phyloP scores from a whole-genome alignment of 176 grass and related monocot genomes.

The Oryza glaberrima region DNA sequence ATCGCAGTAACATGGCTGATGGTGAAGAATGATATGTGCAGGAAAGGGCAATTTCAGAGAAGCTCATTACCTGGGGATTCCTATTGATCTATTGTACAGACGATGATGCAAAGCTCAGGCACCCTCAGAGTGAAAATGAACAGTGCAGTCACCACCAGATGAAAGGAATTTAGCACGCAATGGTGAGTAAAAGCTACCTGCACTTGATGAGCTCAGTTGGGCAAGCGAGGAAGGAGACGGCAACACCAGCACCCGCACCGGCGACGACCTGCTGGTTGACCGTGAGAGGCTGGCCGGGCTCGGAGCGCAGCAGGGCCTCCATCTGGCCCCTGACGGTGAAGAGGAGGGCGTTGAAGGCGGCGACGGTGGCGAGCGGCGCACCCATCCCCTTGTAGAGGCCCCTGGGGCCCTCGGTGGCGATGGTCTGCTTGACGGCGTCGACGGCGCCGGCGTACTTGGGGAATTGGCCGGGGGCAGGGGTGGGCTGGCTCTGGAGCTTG shows the following conservation, averaged over 20 bases:
- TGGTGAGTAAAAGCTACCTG: slow-evolving; percentile 30
- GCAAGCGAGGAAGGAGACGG: slow-evolving; percentile 81
- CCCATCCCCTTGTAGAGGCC: slow-evolving; percentile 97
- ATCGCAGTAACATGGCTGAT: neutral
- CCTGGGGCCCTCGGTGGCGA: slow-evolving; percentile 73
- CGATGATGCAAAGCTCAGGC: no score
- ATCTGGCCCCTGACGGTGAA: slow-evolving; percentile 90
- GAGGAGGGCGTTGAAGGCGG: slow-evolving; percentile 83
- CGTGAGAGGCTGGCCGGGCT: slow-evolving; percentile 57
- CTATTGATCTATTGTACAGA: no score
- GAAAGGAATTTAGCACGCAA: no score
- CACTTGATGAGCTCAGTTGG: slow-evolving; percentile 97
- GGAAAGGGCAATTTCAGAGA: slow-evolving; percentile 6
- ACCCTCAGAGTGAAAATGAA: no score
- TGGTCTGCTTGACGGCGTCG: slow-evolving; percentile 84
- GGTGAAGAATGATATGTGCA: neutral
- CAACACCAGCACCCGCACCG: slow-evolving; percentile 73
- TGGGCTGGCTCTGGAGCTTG: slow-evolving; percentile 91
- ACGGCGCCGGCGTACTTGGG: slow-evolving; percentile 80
- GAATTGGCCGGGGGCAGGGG: slow-evolving; percentile 66
- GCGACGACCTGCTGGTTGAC: slow-evolving; percentile 77
- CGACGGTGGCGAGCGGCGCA: slow-evolving; percentile 82
- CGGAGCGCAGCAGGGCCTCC: slow-evolving; percentile 65
- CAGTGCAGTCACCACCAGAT: no score
- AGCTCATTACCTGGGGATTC: neutral